These are phyloP conservation scores for Tieghemiomyces parasiticus DNA, from an alignment of 192 early-diverging fungal species.

Conservation along the genomic window DNA sequence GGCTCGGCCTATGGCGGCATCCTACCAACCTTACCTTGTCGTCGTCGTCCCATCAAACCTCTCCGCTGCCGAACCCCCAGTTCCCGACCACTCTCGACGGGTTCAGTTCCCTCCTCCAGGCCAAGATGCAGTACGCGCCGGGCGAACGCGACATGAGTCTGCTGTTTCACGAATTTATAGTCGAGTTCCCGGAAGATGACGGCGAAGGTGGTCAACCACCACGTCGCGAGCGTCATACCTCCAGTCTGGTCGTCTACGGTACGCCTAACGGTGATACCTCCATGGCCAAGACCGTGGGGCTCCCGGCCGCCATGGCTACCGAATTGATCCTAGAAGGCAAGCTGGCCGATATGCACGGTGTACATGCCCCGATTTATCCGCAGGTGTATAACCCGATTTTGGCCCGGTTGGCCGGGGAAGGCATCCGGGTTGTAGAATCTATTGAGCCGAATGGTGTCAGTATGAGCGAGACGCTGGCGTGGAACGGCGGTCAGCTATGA, in stretches of 20 bases:
- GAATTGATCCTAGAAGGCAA: conserved; percentile 44
- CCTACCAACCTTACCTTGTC: too few species aligned
- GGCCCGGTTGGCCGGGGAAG: conserved; percentile 40
- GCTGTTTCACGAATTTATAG: conserved; percentile 90
- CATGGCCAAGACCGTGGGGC: conserved; percentile 71
- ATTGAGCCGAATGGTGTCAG: background rate
- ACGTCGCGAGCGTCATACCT: conserved; percentile 38
- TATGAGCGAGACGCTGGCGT: background rate
- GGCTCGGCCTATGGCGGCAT: conserved; percentile 27
- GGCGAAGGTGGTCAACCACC: too few species aligned
- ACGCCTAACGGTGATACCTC: conserved; percentile 45
- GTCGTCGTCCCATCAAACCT: too few species aligned
- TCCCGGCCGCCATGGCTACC: conserved; percentile 62
- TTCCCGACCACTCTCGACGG: conserved; percentile 57
- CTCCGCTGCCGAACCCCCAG: background rate
- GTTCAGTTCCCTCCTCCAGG: conserved; percentile 65
- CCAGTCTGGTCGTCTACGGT: conserved; percentile 54
- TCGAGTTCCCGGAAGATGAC: conserved; percentile 25
- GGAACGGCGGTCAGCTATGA: background rate
- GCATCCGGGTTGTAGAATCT: conserved; percentile 44
- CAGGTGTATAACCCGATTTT: conserved; percentile 61
- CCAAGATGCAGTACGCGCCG: conserved; percentile 53
- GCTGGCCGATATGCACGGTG: conserved; percentile 32
- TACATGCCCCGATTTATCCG: conserved; percentile 44
- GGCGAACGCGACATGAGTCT: conserved; percentile 87